A percentile compares a stretch with the other conserved stretches of the same genome.
Conservation (phyloP, 2,329 filamentous ascomycete species). For the Pseudopithomyces chartarum region DNA sequence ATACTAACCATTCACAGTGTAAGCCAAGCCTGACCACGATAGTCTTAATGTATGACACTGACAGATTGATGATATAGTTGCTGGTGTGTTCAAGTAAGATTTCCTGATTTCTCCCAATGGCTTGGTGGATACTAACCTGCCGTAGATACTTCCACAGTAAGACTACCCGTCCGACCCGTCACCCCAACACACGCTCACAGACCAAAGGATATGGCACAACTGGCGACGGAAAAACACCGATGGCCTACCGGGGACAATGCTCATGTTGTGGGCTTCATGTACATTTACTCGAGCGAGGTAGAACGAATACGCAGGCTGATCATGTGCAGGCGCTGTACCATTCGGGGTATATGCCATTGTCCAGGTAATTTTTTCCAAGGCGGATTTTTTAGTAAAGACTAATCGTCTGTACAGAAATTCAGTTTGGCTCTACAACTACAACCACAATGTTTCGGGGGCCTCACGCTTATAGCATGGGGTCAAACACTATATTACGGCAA, state of each 20-base stretch:
- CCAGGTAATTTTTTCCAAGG: conserved; percentile 41
- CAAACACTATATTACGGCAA: conserved; percentile 59
- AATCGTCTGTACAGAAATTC: conserved; percentile 51
- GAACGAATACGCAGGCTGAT: conserved; percentile 10
- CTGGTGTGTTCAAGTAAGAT: conserved; percentile 49
- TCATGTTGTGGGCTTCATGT: conserved; percentile 68
- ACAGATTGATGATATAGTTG: conserved; percentile 33
- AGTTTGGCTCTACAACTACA: conserved; percentile 61
- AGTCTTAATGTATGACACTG: conserved; percentile 17
- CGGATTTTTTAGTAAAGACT: background rate
- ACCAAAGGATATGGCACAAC: conserved; percentile 62
- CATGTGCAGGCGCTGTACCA: conserved; percentile 46
- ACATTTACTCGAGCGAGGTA: conserved; percentile 4
- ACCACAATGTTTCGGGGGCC: conserved; percentile 57
- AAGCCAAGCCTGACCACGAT: conserved; percentile 6
- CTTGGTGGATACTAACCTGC: conserved; percentile 15
- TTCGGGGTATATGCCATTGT: conserved; percentile 60
- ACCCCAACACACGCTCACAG: conserved; percentile 15
- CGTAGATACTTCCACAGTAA: conserved; percentile 43
- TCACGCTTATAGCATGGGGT: conserved; percentile 57
- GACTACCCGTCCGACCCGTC: conserved; percentile 19
- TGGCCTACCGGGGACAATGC: conserved; percentile 64
- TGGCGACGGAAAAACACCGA: conserved; percentile 66
- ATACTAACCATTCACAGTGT: conserved; percentile 30
- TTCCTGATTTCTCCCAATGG: background rate